Evolutionary conservation across 2,329 filamentous ascomycete genomes (phyloP), one percentile per base, ranked within the genome.

Genomic region (Cytospora paraplurivora): DNA sequence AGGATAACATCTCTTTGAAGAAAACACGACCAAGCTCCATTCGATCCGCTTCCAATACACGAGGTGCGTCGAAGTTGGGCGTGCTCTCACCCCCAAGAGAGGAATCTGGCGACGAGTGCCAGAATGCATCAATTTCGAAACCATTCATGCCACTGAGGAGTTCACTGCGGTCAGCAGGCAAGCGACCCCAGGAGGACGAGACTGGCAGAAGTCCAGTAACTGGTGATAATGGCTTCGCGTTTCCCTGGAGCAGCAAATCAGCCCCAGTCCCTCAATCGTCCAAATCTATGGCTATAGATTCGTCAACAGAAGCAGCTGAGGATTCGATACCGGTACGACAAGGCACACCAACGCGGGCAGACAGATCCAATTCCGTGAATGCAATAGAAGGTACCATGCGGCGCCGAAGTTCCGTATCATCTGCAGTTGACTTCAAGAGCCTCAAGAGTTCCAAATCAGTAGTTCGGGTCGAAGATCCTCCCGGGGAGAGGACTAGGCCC

Each of bases 1-100:
- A 53, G 27, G 62, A 66, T 44, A 54, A 54, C 58, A 62, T 66
- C 47, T 60, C 62, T 52, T 49, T 66, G 51, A 65, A 59, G 62
- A 66, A 65, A 53, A 66, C 59, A 17, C 62, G 65, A 38, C 51
- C 56, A 32, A 58, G 17, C 35, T 38, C 62, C 41, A 27, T 27
- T 38, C 62, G 62, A 44, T 38, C 38, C 13, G 35, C 41, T 21
- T 63, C 63, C 13, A 59, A 32, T 10, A 49, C 38, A 27, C 27
- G 34, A n/a, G 41, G 32, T 15, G 8, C 27, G 34, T 51, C 55
- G 5, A 35, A 50, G 10, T n/a, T 52, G 15, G 57, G 54, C 27
- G 37, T 41, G 13, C 54, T 64, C 11, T 58, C 62, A 7, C 64
- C 62, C 37, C 57, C 64, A 19, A 49, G 27, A 21, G 62, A 64